Base-by-base conservation (phyloP, 495 filamentous ascomycete genomes). In the Astrocystis sublimbata region DNA sequence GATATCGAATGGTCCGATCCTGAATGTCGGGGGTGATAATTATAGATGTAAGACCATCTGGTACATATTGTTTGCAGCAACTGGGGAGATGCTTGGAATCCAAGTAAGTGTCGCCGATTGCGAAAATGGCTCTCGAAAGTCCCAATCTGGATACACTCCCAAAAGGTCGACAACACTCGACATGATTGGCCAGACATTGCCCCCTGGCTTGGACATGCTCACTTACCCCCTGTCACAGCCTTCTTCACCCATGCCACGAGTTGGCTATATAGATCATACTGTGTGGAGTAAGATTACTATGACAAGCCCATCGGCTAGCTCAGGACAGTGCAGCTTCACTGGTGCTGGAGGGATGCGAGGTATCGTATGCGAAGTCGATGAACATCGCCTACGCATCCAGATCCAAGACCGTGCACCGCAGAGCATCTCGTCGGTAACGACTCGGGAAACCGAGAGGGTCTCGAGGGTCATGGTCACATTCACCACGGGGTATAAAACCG, bases 61-160 rank as follows among this genome's bases (percentile, higher is more conserved):
- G 12, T 28, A 6, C 12, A 47, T 24, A 47, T 28, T 26, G 24
- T 49, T 35, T 33, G 28, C 17, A 52, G 23, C 49, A 35, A 52
- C n/a, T n/a, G n/a, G n/a, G n/a, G n/a, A n/a, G n/a, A 52, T 30
- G 17, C 28, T 6, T 52, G 30, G 30, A 33, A 33, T 52, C 35
- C 30, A 19, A 35, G 30, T 6, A 33, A n/a, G 30, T 21, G 33
- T 30, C 33, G 13, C 23, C 12, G 54, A 28, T 43, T 21, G 28
- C 15, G 21, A 35, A 45, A 57, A 45, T 41, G n/a, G 54, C 54
- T 40, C 54, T 57, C 23, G 46, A 38, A 62, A 56, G 41, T 63
- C 61, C 61, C 61, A 52, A 63, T 63, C 35, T 63, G 61, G 61
- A 63, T 52, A 63, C 53, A 58, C 61, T 58, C 61, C 61, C 54